Conservation (phyloP, 805 yeast genomes). For the Metschnikowia sp. region DNA sequence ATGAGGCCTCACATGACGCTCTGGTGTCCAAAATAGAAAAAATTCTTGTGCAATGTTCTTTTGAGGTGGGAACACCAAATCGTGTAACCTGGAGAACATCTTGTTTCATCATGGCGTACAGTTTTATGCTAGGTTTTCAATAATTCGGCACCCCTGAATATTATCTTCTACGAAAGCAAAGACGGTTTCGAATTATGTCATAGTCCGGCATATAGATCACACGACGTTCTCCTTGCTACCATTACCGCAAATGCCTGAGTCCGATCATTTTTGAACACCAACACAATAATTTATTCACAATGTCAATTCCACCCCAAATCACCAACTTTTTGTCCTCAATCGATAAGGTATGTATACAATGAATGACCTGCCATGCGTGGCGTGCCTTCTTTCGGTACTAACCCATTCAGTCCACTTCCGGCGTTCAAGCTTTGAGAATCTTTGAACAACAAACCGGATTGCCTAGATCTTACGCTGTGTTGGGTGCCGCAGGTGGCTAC, state of each 20-base stretch:
- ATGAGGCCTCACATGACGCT: neutral
- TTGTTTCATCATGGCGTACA: no score
- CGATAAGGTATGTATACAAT: slow-evolving; percentile 15
- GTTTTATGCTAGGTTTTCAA: no score
- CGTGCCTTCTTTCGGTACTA: neutral
- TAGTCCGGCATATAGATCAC: slow-evolving; percentile 3
- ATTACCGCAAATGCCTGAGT: slow-evolving; percentile 3
- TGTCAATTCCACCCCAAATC: slow-evolving; percentile 18
- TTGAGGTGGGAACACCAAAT: no score
- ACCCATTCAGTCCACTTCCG: slow-evolving; percentile 29
- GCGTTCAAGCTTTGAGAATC: slow-evolving; percentile 28
- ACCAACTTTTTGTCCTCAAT: slow-evolving; percentile 14
- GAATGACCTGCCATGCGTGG: neutral
- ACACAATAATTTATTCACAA: slow-evolving; percentile 1
- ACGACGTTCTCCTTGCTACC: slow-evolving; percentile 3
- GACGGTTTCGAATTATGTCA: neutral
- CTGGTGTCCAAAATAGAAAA: no score
- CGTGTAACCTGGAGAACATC: no score
- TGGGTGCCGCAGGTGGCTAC: slow-evolving; percentile 64
- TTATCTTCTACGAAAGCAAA: no score
- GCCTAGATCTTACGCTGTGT: slow-evolving; percentile 84
- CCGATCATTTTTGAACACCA: neutral
- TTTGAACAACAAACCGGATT: slow-evolving; percentile 44
- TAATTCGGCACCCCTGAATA: no score
- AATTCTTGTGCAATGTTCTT: no score